These are phyloP conservation scores for Coriaria nepalensis DNA, from an alignment of 306 rosid species.

Conservation along the genomic window DNA sequence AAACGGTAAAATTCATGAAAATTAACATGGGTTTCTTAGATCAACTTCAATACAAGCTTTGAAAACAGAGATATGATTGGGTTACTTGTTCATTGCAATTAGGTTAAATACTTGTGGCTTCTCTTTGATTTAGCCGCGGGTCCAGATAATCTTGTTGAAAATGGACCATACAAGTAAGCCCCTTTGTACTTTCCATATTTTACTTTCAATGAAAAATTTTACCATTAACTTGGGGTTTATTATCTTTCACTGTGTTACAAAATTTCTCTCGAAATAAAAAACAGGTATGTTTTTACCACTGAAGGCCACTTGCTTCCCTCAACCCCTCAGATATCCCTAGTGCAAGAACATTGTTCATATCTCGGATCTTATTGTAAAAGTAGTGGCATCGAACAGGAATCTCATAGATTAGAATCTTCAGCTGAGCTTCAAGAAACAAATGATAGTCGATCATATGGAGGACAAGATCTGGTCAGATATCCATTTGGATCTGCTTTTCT, in stretches of 20 bases:
- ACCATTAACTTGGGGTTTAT: no score
- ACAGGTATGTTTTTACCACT: conserved; percentile 83
- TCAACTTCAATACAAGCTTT: no score
- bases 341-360: conserved; percentile 69
- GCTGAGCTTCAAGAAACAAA: conserved; percentile 49
- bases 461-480: conserved; percentile 25
- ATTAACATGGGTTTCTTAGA: no score
- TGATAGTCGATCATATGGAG: conserved; percentile 30
- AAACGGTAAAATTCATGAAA: conserved; percentile 39
- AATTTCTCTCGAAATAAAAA: no score
- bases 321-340: conserved; percentile 77
- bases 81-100: conserved; percentile 11
- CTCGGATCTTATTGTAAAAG: conserved; percentile 67
- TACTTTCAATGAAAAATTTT: conserved; percentile 9
- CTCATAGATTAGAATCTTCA: conserved; percentile 26
- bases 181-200: conserved; percentile 6
- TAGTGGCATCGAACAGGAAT: conserved; percentile 22
- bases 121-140: conserved; percentile 93
- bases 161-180: conserved; percentile 91
- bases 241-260: no score
- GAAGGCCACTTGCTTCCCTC: conserved; percentile 94
- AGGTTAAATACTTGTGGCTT: conserved; percentile 98
- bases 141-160: conserved; percentile 91
- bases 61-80: no score
- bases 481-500: conserved; percentile 29